Evolutionary conservation across 768 basidiomycete genomes (phyloP), one percentile per base, ranked within the genome.

Genomic region (Steccherinum ochraceum): DNA sequence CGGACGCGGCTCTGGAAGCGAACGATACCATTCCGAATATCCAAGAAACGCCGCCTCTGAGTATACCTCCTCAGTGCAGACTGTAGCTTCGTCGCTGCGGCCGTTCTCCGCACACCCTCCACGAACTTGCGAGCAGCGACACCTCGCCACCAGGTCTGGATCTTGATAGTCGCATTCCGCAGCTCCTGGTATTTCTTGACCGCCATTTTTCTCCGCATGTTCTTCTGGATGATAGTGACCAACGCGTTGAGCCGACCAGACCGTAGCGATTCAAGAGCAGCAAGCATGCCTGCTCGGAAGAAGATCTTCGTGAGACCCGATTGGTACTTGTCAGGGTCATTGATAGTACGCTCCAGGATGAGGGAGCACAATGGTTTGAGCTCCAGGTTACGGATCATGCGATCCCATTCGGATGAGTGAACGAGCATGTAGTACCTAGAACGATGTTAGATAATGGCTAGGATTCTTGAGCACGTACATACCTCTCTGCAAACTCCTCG

Each of bases 211-310:
- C 95, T 76, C 45, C 89, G 81, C 75, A 98, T 86, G 68, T 98
- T 97, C 81, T 98, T 98, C 73, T 98, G 96, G 2, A 99, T 87
- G 47, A 96, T 80, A 12, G 93, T 96, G 54, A 94, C 92, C 70
- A 99, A 81, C 19, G 84, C 74, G 63, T 95, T 94, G 48, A 98
- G 78, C 52, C 89, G 78, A 53, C 89, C 84, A 5, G 93, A 84
- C 39, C 96, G 89, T 50, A 94, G 76, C 13, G 90, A 82, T 70
- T 99, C 96, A 42, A 99, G 77, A 4, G 89, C 88, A 23, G 96
- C 95, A 50, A 99, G 85, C 93, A 98, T 97, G 56, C 96, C 96
- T 12, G 96, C 94, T 53, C 96, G 83, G 79, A 99, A 98, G 74
- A 99, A 99, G 58, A 99, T 97, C 72, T 99, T 99, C 23, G 91